Base-by-base conservation (phyloP, 192 early-diverging fungal genomes). In the Cladochytrium replicatum region DNA sequence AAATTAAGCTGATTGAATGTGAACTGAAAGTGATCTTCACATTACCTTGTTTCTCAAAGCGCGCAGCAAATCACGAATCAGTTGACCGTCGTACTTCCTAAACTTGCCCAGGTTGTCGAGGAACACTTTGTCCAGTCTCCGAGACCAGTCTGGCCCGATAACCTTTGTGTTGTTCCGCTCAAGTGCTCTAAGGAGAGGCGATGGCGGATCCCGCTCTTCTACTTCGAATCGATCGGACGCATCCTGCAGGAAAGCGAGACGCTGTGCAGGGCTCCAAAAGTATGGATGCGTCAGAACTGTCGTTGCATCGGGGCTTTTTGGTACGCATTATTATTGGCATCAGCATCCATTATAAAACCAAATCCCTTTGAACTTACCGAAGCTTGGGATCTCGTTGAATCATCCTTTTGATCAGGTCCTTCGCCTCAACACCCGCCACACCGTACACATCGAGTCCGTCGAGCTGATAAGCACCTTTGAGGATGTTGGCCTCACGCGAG, bases 181-280 rank as follows among this genome's bases (percentile, higher is more conserved):
- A 41, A 93, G 54, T 7, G 61, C 55, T 48, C 75, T 67, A 29
- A 91, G 48, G 24, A 93, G 48, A 2, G 62, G 63, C 29, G 80
- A 83, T 27, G 70, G 78, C 13, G 83, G 81, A 40, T 86, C 73
- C 19, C 83, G 65, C 48, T 74, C 77, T 62, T 99, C 92, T 6
- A 87, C 73, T 58, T 97, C 92, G 50, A 96, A 82, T 22, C 95
- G 75, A 63, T 99, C 93, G 0, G 92, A 96, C 7, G 88, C 87
- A 60, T 97, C 92, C 65, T 92, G 88, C 58, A 99, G 53, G 62
- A 97, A 99, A 43, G 69, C 69, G 43, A 99, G 66, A 7, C 89
- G 82, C 63, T 87, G 77, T 32, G 85, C 62, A 0, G 87, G 61
- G 9, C 81, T 75, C 95, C 95, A 99, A 54, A 99, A 99, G 66